Percentiles rank a stretch among this genome's conserved stretches.
These are phyloP conservation scores for Scutellaria minor DNA, from an alignment of 257 asterid genomes.

Conservation along the genomic window DNA sequence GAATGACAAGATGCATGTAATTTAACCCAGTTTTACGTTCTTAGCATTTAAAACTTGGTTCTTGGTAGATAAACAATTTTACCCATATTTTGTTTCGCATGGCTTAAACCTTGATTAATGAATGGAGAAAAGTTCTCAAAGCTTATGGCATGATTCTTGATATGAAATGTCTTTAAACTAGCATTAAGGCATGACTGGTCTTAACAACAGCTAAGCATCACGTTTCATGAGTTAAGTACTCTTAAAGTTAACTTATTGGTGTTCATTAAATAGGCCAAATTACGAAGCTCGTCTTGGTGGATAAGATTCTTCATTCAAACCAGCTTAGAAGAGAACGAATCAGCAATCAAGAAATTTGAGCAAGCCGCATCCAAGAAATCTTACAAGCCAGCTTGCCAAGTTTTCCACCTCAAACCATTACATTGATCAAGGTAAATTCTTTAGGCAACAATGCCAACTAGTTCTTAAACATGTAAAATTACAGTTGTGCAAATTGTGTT, in stretches of 20 bases:
- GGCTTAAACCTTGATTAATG: too few relatives aligned
- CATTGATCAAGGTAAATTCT: slow-evolving; percentile 45
- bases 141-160: background rate
- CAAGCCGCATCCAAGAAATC: slow-evolving; percentile 63
- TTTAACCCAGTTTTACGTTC: background rate
- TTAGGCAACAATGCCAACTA: slow-evolving; percentile 32
- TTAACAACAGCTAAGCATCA: background rate
- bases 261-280: slow-evolving; percentile 61
- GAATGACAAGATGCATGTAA: background rate
- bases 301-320: slow-evolving; percentile 72
- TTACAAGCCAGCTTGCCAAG: slow-evolving; percentile 69
- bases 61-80: background rate
- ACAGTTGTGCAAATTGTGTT: slow-evolving; percentile 35
- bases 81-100: background rate
- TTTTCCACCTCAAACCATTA: slow-evolving; percentile 87
- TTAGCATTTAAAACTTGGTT: background rate
- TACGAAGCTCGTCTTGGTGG: slow-evolving; percentile 93
- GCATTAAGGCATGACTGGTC: background rate
- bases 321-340: slow-evolving; percentile 83
- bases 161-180: slow-evolving; percentile 5
- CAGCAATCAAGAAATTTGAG: slow-evolving; percentile 73
- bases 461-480: slow-evolving; percentile 35
- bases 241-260: background rate
- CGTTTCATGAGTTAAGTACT: slow-evolving; percentile 14
- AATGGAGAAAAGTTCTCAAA: too few relatives aligned